Evolutionary conservation across 257 asterid species (phyloP).

Genomic region (Solanum paucissectum): DNA sequence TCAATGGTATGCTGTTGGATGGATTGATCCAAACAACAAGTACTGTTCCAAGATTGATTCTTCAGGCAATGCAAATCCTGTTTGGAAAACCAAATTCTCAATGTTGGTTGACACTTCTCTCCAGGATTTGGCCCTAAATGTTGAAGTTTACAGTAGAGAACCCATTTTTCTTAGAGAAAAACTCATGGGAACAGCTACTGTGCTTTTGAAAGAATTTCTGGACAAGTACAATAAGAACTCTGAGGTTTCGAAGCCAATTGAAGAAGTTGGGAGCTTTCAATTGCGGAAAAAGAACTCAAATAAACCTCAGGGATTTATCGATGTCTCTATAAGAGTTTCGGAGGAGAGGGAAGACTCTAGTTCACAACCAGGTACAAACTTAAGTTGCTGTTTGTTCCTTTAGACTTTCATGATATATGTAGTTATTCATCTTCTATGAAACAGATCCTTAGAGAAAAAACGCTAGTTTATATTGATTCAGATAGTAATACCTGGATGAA

Average conservation of each 20-base stretch:
- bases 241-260: slow-evolving; percentile 40
- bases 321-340: slow-evolving; percentile 52
- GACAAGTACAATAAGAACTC: slow-evolving; percentile 39
- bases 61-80: slow-evolving; percentile 62
- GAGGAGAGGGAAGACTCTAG: slow-evolving; percentile 44
- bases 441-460: neutral
- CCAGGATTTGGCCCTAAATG: slow-evolving; percentile 42
- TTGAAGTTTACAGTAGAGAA: slow-evolving; percentile 74
- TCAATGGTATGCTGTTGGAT: slow-evolving; percentile 83
- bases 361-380: slow-evolving; percentile 25
- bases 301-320: slow-evolving; percentile 63
- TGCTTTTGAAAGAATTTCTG: slow-evolving; percentile 58
- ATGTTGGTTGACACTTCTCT: slow-evolving; percentile 30
- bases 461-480: neutral
- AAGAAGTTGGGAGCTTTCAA: slow-evolving; percentile 86
- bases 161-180: slow-evolving; percentile 61
- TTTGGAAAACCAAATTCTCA: slow-evolving; percentile 70
- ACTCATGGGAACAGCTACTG: slow-evolving; percentile 61
- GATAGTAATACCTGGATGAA: neutral
- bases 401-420: neutral
- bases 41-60: slow-evolving; percentile 74
- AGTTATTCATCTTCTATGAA: neutral
- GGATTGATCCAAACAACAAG: slow-evolving; percentile 59
- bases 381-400: neutral
- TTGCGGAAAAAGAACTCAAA: slow-evolving; percentile 50